A percentile compares a stretch with the other conserved stretches of the same genome.
phyloP scores from a whole-genome alignment of 2,329 filamentous ascomycete genomes.

The Pestalotiopsis sp. region DNA sequence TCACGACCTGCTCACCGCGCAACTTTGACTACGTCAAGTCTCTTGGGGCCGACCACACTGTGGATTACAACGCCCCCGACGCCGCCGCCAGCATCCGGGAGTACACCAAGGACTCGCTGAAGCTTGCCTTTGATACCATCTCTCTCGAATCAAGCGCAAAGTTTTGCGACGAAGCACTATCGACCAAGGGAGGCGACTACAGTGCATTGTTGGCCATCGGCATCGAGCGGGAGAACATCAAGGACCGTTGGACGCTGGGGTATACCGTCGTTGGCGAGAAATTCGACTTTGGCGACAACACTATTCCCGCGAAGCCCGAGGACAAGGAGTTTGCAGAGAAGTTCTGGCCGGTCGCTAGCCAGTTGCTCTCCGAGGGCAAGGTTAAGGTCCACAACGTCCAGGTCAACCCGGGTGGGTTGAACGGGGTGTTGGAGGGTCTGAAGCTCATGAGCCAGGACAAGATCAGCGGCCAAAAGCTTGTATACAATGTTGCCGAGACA shows the following conservation, averaged over 20 bases:
- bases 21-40: neutral
- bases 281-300: neutral
- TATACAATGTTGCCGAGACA: neutral
- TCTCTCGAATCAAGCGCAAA: neutral
- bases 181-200: neutral
- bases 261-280: neutral
- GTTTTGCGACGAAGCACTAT: neutral
- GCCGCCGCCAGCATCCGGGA: neutral
- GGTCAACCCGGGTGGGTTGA: neutral
- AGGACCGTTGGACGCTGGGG: neutral
- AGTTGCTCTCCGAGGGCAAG: neutral
- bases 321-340: neutral
- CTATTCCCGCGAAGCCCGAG: neutral
- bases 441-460: neutral
- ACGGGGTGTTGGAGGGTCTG: neutral
- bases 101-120: neutral
- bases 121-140: neutral
- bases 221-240: neutral
- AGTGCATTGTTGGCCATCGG: neutral
- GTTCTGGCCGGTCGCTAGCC: neutral
- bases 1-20: neutral
- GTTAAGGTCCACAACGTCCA: neutral
- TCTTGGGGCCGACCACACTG: neutral
- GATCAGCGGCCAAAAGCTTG: conserved; percentile 1
- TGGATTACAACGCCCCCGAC: neutral